These are phyloP conservation scores for Astragalus glycyphyllos DNA, from an alignment of 306 rosid species.

Conservation along the genomic window DNA sequence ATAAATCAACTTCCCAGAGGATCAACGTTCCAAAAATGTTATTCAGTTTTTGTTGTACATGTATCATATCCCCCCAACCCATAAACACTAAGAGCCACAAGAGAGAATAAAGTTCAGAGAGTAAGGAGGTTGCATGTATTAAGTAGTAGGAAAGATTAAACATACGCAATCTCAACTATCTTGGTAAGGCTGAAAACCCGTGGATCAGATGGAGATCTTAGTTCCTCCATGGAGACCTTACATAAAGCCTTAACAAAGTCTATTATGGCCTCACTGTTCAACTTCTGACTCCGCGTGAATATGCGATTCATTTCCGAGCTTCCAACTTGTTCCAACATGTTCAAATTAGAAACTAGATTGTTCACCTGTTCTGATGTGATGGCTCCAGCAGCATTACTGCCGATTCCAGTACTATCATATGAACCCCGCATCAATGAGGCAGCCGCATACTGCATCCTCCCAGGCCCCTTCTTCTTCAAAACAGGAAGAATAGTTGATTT, in stretches of 20 bases:
- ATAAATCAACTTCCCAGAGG: slow-evolving; percentile 22
- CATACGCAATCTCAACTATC: slow-evolving; percentile 99
- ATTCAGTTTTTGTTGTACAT: slow-evolving; percentile 28
- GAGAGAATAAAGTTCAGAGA: slow-evolving; percentile 20
- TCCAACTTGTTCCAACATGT: slow-evolving; percentile 99
- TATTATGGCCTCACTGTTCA: slow-evolving; percentile 96
- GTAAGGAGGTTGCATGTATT: slow-evolving; percentile 27
- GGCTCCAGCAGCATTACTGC: slow-evolving; percentile 78
- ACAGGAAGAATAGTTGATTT: slow-evolving; percentile 89
- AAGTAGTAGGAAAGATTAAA: slow-evolving; percentile 38
- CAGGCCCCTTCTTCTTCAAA: slow-evolving; percentile 92
- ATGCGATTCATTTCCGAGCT: slow-evolving; percentile 97
- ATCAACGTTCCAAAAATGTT: slow-evolving; percentile 12
- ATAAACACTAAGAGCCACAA: neutral
- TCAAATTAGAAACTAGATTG: slow-evolving; percentile 91
- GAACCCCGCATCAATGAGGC: slow-evolving; percentile 92
- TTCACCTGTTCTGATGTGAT: slow-evolving; percentile 96
- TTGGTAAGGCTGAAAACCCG: slow-evolving; percentile 99
- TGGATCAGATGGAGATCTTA: slow-evolving; percentile 96
- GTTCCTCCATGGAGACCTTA: slow-evolving; percentile 97
- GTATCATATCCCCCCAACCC: slow-evolving; percentile 25
- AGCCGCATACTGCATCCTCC: slow-evolving; percentile 94
- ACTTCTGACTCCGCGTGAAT: slow-evolving; percentile 93
- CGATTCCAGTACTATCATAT: slow-evolving; percentile 97
- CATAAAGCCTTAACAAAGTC: slow-evolving; percentile 98